phyloP scores from a whole-genome alignment of 2,329 filamentous ascomycete genomes.

The Magnaporthiopsis incrustans region DNA sequence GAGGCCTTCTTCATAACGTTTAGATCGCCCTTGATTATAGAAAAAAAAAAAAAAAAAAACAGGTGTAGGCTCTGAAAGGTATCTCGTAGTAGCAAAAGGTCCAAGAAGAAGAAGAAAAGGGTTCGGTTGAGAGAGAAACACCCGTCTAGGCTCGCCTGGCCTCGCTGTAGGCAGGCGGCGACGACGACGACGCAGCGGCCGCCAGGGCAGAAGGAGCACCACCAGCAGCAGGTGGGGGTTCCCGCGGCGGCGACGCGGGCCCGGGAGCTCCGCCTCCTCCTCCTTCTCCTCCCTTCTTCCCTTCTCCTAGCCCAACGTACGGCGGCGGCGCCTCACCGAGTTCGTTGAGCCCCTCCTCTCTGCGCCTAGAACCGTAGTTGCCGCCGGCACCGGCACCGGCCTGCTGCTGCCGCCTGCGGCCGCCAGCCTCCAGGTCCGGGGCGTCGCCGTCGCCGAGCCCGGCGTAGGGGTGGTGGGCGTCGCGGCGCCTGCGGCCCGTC shows the following conservation, averaged over 20 bases:
- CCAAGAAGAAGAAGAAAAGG: background rate
- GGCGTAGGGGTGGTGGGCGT: background rate
- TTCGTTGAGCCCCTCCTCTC: slow-evolving; percentile 19
- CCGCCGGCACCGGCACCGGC: slow-evolving; percentile 11
- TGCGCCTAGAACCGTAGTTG: background rate
- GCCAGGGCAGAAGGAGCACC: background rate
- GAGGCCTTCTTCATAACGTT: no score
- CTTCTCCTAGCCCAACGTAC: slow-evolving; percentile 10
- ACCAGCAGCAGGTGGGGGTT: background rate
- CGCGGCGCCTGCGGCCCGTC: background rate
- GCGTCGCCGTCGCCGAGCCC: background rate
- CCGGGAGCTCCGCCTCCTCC: no score
- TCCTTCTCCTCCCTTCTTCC: background rate
- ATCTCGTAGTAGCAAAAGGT: background rate
- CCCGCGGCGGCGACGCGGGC: no score
- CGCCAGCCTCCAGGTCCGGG: background rate
- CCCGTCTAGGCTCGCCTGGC: background rate
- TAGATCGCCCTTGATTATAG: background rate
- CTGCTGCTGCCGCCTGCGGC: slow-evolving; percentile 6
- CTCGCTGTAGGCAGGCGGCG: background rate
- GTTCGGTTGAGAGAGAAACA: background rate
- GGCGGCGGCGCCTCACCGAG: slow-evolving; percentile 20
- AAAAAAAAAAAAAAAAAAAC: no score
- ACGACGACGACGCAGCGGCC: background rate
- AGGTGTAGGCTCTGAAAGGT: background rate